Base-by-base conservation (phyloP, 2,329 filamentous ascomycete genomes). In the Alternaria brassicae region DNA sequence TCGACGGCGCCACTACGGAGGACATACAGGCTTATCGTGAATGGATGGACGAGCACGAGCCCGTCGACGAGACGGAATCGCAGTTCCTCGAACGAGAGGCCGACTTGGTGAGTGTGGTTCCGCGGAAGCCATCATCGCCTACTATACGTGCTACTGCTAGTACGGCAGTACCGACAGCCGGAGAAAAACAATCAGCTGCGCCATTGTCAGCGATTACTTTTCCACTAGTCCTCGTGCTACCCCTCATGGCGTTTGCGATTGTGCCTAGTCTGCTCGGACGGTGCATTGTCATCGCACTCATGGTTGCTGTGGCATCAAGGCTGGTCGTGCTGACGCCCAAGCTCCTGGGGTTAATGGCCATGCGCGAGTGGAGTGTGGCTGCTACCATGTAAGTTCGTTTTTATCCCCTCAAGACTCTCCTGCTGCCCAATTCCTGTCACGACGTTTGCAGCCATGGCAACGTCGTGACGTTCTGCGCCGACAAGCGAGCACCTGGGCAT, bases 41-140 rank as follows among this genome's bases (percentile, higher is more conserved):
- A 6, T 91, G 87, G 76, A 83, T 91, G 41, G 75, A 79, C 7
- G 80, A 76, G 10, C 81, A 84, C 58, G 79, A 80, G 30, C 84
- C 85, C 6, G 83, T 92, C 45, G 83, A 84, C 36, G 81, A 87
- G 39, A 70, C 78, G 8, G 90, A 92, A 73, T 82, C 83, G 2
- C 80, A 80, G 4, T 91, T 91, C 67, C 81, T 91, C 5, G 82
- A 86, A 37, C 76, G 79, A 4, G 72, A 78, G 12, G 77, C 83
- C 5, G 88, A 90, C 63, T 80, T 90, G 12, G 73, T 90, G 19
- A 80, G 12, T 37, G n/a, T 67, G 6, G 49, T 77, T 47, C 44
- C 76, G 60, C 57, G 66, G 15, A 69, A 61, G 44, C 54, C 63
- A 45, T 61, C 27, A 15, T 19, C 12, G 10, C 7, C 34, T 19